phyloP scores from a whole-genome alignment of 306 rosid genomes.

The Leucaena leucocephala region DNA sequence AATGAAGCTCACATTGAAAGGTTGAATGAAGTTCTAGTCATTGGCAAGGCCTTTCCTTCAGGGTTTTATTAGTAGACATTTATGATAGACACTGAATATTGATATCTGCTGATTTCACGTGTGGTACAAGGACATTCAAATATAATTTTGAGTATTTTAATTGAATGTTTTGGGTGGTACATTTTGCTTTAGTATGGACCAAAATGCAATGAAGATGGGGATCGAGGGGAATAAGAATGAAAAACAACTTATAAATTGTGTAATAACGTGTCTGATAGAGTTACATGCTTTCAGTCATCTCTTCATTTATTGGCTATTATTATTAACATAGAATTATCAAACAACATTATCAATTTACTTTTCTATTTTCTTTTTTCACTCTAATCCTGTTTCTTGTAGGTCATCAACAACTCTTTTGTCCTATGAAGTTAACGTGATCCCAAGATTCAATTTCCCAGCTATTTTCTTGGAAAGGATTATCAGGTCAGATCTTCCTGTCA shows the following conservation, averaged over 20 bases:
- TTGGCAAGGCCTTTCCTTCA: constrained; percentile 14
- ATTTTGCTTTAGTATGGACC: neutral
- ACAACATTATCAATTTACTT: constrained; percentile 17
- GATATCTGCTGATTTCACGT: constrained; percentile 4
- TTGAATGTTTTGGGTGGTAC: neutral
- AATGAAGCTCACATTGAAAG: neutral
- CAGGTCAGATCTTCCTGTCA: constrained; percentile 92
- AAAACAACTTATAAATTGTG: neutral
- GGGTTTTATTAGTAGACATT: constrained; percentile 19
- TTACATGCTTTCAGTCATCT: neutral
- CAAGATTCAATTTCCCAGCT: constrained; percentile 92
- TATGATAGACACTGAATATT: neutral
- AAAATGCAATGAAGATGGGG: constrained; percentile 10
- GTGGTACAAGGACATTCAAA: neutral
- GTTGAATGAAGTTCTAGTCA: constrained; percentile 17
- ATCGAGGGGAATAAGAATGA: neutral
- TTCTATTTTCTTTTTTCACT: constrained; percentile 17
- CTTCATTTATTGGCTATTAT: constrained; percentile 8
- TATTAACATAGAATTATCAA: neutral
- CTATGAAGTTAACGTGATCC: constrained; percentile 90
- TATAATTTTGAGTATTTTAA: constrained; percentile 12
- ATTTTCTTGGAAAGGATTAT: constrained; percentile 90
- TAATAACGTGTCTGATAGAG: neutral
- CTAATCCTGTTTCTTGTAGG: constrained; percentile 48
- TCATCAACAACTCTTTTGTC: constrained; percentile 73